Conservation (phyloP, 2,329 filamentous ascomycete genomes). For the Akanthomyces muscarius region DNA sequence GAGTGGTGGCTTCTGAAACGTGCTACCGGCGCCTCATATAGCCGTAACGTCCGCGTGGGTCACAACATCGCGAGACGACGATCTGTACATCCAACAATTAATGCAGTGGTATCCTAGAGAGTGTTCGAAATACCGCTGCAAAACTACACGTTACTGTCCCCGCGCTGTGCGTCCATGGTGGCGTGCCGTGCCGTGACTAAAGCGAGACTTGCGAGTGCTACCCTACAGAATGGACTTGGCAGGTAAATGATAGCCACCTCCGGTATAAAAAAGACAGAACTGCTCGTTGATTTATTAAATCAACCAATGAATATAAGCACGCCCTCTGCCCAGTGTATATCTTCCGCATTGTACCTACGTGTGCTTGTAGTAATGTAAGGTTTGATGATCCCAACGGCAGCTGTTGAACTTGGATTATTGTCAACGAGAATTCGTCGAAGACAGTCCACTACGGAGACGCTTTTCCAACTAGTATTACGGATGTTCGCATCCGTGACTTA, state of each 20-base stretch:
- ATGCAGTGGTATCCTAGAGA: background rate
- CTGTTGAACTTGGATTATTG: no score
- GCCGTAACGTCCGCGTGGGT: constrained; percentile 2
- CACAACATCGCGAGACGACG: background rate
- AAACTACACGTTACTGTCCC: background rate
- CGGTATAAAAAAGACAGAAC: no score
- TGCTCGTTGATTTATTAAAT: no score
- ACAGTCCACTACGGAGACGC: background rate
- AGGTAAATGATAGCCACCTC: no score
- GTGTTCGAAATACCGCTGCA: background rate
- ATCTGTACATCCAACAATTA: background rate
- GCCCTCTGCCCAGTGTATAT: no score
- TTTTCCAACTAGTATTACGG: background rate
- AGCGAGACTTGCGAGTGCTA: background rate
- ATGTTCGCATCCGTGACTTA: background rate
- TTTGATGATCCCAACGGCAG: no score
- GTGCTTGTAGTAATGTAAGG: no score
- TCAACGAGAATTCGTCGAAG: no score
- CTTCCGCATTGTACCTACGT: no score
- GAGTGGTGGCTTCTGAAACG: constrained; percentile 8
- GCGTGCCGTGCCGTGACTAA: background rate
- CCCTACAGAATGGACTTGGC: background rate
- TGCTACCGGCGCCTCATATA: background rate
- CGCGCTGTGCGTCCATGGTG: background rate
- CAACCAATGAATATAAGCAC: no score